phyloP scores from a whole-genome alignment of 83 land plant species.

The Thuja plicata region DNA sequence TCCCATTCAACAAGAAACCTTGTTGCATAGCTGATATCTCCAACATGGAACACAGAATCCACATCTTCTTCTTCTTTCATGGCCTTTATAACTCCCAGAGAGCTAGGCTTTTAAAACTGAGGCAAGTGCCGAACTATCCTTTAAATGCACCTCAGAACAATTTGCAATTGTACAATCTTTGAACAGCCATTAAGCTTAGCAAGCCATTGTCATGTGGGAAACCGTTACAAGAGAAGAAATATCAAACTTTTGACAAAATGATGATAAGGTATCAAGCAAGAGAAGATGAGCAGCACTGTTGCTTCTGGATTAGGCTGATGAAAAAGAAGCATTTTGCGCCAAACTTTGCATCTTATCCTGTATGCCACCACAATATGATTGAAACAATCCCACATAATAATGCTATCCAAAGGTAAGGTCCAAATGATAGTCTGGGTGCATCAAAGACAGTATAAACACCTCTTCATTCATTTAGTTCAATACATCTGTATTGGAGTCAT shows the following conservation, averaged over 20 bases:
- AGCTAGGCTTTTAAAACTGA: too few species aligned
- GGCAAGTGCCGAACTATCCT: not conserved
- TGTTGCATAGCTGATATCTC: too few species aligned
- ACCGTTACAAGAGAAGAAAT: constrained; percentile 28
- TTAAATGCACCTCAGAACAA: constrained; percentile 16
- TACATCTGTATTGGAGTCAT: too few species aligned
- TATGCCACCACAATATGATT: constrained; percentile 41
- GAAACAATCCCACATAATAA: constrained; percentile 26
- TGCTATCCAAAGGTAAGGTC: constrained; percentile 36
- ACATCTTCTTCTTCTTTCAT: too few species aligned
- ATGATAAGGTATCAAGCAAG: not conserved
- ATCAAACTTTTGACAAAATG: constrained; percentile 30
- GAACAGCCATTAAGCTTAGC: constrained; percentile 39
- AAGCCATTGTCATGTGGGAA: constrained; percentile 43
- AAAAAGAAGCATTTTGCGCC: constrained; percentile 41
- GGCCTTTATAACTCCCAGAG: too few species aligned
- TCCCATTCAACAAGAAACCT: too few species aligned
- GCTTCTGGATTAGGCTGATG: constrained; percentile 27
- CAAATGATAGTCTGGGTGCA: constrained; percentile 31
- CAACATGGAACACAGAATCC: too few species aligned
- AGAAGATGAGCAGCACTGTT: not conserved
- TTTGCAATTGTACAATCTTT: constrained; percentile 23
- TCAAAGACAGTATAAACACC: constrained; percentile 37
- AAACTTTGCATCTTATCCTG: constrained; percentile 33
- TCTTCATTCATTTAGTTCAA: too few species aligned